Evolutionary conservation across 23 red algal species (phyloP).

Genomic region (Gracilaria domingensis): DNA sequence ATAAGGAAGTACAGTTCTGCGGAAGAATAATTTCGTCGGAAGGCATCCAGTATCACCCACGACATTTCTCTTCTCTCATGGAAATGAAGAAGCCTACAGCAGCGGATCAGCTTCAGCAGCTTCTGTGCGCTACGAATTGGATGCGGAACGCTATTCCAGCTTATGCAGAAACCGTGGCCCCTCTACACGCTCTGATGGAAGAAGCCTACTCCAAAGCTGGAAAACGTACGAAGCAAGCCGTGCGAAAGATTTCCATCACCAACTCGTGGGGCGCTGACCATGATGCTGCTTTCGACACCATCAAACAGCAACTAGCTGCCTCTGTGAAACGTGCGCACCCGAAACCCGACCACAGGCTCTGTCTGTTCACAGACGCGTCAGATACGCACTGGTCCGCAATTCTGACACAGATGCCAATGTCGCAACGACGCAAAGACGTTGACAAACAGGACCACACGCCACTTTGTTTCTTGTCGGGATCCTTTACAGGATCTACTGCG

Average conservation of each 20-base stretch:
- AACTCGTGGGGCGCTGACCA: conserved; percentile 8
- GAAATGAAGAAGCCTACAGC: conserved; percentile 13
- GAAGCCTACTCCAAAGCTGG: background rate
- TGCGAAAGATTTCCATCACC: background rate
- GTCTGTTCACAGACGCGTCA: conserved; percentile 48
- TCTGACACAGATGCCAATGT: conserved; percentile 24
- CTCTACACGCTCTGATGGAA: conserved; percentile 47
- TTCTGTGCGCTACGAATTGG: conserved; percentile 52
- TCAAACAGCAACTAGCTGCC: background rate
- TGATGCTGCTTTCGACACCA: conserved; percentile 27
- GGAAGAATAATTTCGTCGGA: conserved; percentile 3
- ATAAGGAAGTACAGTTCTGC: conserved; percentile 23
- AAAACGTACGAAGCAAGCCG: conserved; percentile 12
- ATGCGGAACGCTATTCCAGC: conserved; percentile 31
- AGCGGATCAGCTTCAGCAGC: conserved; percentile 25
- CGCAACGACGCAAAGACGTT: background rate
- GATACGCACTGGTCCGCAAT: conserved; percentile 39
- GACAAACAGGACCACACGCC: conserved; percentile 22
- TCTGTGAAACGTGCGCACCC: conserved; percentile 23
- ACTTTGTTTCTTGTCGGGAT: conserved; percentile 36
- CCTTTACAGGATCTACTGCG: conserved; percentile 27
- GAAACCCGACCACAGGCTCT: background rate
- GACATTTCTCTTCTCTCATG: conserved; percentile 25
- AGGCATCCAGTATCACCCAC: conserved; percentile 31
- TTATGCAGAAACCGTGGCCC: background rate